Percentiles rank a stretch among this genome's conserved stretches.
phyloP scores from a whole-genome alignment of 2,329 filamentous ascomycete genomes.

The Exophiala spinifera region DNA sequence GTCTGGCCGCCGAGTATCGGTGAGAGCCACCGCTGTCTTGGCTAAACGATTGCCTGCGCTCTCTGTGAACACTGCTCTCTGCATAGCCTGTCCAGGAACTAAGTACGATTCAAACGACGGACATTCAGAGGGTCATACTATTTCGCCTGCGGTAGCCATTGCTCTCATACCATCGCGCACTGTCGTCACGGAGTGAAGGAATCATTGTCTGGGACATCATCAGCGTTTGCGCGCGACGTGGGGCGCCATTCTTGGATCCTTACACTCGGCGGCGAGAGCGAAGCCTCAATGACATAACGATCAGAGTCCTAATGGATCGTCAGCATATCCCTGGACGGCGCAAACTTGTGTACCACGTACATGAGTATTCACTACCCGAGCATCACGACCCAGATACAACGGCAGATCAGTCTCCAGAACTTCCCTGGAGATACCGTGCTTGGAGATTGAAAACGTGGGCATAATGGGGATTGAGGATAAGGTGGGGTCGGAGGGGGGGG shows the following conservation, averaged over 20 bases:
- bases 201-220: slow-evolving; percentile 9
- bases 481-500: not conserved
- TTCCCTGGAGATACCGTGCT: slow-evolving; percentile 13
- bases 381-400: slow-evolving; percentile 16
- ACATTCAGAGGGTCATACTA: slow-evolving; percentile 3
- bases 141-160: slow-evolving; percentile 8
- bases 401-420: slow-evolving; percentile 16
- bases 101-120: not conserved
- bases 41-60: slow-evolving; percentile 10
- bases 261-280: slow-evolving; percentile 5
- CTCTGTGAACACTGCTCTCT: slow-evolving; percentile 10
- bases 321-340: not conserved
- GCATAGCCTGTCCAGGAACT: slow-evolving; percentile 7
- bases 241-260: not conserved
- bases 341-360: not conserved
- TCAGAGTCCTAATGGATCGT: slow-evolving; percentile 4
- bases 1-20: slow-evolving; percentile 1
- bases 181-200: slow-evolving; percentile 13
- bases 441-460: slow-evolving; percentile 12
- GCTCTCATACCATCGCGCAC: slow-evolving; percentile 13
- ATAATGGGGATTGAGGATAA: slow-evolving; percentile 9
- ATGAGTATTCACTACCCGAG: slow-evolving; percentile 11
- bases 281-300: slow-evolving; percentile 12
- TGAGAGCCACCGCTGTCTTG: not conserved
- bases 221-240: not conserved